Conservation (phyloP, 345 rosid species). For the Hirschfeldia incana region DNA sequence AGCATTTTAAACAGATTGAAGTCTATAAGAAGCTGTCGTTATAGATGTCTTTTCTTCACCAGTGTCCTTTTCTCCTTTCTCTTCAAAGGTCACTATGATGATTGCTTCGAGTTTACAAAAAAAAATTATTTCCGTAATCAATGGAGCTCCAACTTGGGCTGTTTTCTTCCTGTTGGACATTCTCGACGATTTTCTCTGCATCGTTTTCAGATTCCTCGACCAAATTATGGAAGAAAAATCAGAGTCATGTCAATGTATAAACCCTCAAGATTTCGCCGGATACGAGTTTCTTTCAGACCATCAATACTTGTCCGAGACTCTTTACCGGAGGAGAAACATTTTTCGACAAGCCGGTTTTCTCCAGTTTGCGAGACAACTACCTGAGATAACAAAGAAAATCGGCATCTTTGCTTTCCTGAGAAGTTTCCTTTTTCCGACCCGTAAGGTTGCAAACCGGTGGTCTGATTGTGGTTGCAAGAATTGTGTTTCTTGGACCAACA, state of each 20-base stretch:
- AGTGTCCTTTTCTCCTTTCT: not conserved
- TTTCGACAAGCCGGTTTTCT: slow-evolving; percentile 50
- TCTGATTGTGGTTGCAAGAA: slow-evolving; percentile 74
- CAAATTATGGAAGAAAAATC: slow-evolving; percentile 50
- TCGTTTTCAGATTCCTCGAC: slow-evolving; percentile 52
- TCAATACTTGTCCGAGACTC: slow-evolving; percentile 55
- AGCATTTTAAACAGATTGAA: not conserved
- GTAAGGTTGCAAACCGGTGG: slow-evolving; percentile 50
- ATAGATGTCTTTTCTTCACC: not conserved
- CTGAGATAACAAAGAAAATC: slow-evolving; percentile 32
- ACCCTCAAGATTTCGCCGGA: slow-evolving; percentile 13
- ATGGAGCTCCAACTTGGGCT: slow-evolving; percentile 30
- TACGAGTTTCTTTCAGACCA: slow-evolving; percentile 26
- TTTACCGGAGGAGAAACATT: slow-evolving; percentile 54
- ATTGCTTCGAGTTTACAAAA: slow-evolving; percentile 14
- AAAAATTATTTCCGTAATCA: slow-evolving; percentile 40
- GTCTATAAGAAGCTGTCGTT: slow-evolving; percentile 12
- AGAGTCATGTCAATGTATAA: slow-evolving; percentile 48
- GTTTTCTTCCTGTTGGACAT: slow-evolving; percentile 61
- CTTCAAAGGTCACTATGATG: slow-evolving; percentile 27
- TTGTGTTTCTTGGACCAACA: slow-evolving; percentile 59
- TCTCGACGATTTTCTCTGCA: slow-evolving; percentile 54
- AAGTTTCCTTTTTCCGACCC: slow-evolving; percentile 8
- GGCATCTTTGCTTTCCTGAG: slow-evolving; percentile 23
- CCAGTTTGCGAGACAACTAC: slow-evolving; percentile 40